Base-by-base conservation (phyloP, 2,329 filamentous ascomycete species). In the Polychaeton citri region DNA sequence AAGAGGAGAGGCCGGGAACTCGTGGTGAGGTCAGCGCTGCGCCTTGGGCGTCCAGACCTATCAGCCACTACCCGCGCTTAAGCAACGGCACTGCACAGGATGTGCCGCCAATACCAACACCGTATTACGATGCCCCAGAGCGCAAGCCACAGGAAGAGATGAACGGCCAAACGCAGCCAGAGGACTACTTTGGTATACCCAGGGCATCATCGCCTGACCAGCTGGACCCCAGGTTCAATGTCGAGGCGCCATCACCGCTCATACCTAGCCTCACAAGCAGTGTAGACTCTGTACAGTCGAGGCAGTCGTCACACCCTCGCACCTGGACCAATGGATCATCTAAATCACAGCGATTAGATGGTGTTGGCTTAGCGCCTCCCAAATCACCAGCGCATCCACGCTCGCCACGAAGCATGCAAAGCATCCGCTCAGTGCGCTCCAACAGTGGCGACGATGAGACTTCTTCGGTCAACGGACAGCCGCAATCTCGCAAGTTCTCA, bases 401-500 rank as follows among this genome's bases (percentile, higher is more conserved):
- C 19, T 62, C 64, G n/a, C 57, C 64, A 12, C 44, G 55, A 17
- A 58, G 54, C 38, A 48, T 54, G 30, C 50, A 65, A n/a, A 67
- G 63, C 48, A 62, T 65, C 21, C 51, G 63, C 33, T 66, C 66
- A 8, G 59, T 64, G 8, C 55, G 51, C 17, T 55, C 50, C 4
- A 63, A 68, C 38, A 76, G 74, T 19, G 78, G 74, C 2, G 71
- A 74, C 39, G 82, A 87, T 34, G 81, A 85, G 9, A 83, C 88
- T 39, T 70, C 69, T 32, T 69, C 70, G 49, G 72, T 69, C 2
- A 64, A 69, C 39, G 63, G 61, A n/a, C 63, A 66, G 9, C 69
- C 68, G 35, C 83, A 84, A 33, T 75, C 73, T n/a, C 74, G 86
- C 30, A 90, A 90, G 53, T 63, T 86, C 34, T 94, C 87, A 1